Base-by-base conservation (phyloP, 129 eudicot species). In the Pittosporum tobira region DNA sequence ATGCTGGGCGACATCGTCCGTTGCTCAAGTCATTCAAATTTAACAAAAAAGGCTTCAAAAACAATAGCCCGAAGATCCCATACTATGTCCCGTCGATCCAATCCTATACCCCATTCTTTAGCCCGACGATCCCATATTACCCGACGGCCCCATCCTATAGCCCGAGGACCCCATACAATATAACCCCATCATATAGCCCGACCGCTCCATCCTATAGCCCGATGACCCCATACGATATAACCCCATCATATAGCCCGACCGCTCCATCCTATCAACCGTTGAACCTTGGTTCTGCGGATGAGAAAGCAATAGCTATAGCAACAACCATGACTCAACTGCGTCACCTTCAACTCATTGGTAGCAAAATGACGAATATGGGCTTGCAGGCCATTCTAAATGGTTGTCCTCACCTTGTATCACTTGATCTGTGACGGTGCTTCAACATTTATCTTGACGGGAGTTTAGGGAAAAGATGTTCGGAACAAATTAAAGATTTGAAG, bases 381-480 rank as follows among this genome's bases (percentile, higher is more conserved):
- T 31, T 72, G n/a, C 19, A 57, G 51, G 77, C 68, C 20, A 50
- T 72, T 60, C 54, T 73, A 13, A 59, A 61, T 45, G 40, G 57
- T 8, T 66, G 73, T 19, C 59, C 69, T 59, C 51, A 43, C 40
- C 73, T 66, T n/a, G 66, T 25, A 42, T 66, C 69, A 25, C 78
- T 73, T 61, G 78, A 73, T 48, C 59, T 73, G 29, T 63, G 78
- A 3, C 67, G 43, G 7, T 73, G 78, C 47, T 42, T 64, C 37
- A 49, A 60, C n/a, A 2, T 73, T 20, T 14, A 73, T 42, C 64
- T 66, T 24, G 34, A 34, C 4, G 64, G 64, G 6, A 16, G 36
- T 61, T 47, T 61, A 0, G 51, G 68, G 26, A 66, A 59, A 42
- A 62, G 57, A 26, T 73, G 64, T 52, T 25, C 23, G 28, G 64